Base-by-base conservation (phyloP, 2,329 filamentous ascomycete genomes). In the Paraphaeosphaeria minitans region DNA sequence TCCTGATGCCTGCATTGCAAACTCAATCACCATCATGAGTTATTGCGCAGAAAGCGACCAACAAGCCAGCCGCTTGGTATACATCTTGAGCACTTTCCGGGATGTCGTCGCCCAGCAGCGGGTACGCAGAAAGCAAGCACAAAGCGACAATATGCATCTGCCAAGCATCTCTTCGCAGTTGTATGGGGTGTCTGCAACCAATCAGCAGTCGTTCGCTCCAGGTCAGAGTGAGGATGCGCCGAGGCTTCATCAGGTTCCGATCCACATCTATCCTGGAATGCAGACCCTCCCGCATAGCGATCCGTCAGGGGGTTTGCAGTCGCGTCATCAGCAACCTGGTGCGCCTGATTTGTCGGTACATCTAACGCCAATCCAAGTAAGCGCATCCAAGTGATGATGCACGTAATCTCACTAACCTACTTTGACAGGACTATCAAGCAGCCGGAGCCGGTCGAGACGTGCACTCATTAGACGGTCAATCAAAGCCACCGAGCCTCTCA, bases 1-100 rank as follows among this genome's bases (percentile, higher is more conserved):
- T 4, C 72, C 75, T 5, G 74, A 77, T 42, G 67, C 72, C 2
- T 76, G 72, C 62, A 78, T 79, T 29, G 55, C 66, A 9, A 78
- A 78, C 46, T 70, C 75, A 7, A 68, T 78, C 50, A 73, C 66
- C n/a, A 72, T 79, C 46, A 77, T 79, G 74, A 69, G 66, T 24
- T 79, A 79, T 53, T 79, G 75, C 47, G 75, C 67, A 0, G 75
- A 79, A 58, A 74, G 68, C 60, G 77, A 79, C 55, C 75, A 73
- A 52, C 77, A 79, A 66, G 76, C 78, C 16, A 74, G 62, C 31
- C 72, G 75, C 1, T 65, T 77, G 13, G 67, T 77, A 7, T 75
- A 77, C 51, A 77, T 79, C 16, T 63, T 79, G 8, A 69, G 63
- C 49, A 64, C 74, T 0, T 79, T 79, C 61, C 69, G 73, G 31